A percentile compares a stretch with the other conserved stretches of the same genome.
phyloP scores from a whole-genome alignment of 2,329 filamentous ascomycete genomes.

The Elsinoe batatas region DNA sequence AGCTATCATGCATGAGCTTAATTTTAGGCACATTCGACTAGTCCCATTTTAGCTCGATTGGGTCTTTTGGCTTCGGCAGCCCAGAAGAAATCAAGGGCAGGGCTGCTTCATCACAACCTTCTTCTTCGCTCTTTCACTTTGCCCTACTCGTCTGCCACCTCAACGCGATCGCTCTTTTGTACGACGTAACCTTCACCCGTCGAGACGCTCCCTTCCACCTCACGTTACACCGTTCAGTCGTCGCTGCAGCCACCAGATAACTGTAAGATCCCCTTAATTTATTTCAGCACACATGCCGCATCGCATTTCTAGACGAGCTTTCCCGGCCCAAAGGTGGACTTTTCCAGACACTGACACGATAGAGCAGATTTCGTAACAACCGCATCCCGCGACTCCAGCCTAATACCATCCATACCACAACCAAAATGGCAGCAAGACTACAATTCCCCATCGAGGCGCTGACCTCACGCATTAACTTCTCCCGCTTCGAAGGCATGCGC shows the following conservation, averaged over 20 bases:
- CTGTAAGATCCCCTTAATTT: constrained; percentile 11
- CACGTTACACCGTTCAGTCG: constrained; percentile 9
- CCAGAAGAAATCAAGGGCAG: background rate
- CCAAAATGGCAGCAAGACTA: constrained; percentile 64
- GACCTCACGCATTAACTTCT: constrained; percentile 83
- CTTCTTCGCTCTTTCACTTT: background rate
- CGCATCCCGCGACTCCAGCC: background rate
- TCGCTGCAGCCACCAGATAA: constrained; percentile 12
- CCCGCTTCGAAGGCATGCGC: constrained; percentile 76
- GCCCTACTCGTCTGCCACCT: background rate
- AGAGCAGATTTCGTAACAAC: no score
- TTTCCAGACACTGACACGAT: background rate
- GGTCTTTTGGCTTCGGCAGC: background rate
- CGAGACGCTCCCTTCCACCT: constrained; percentile 4
- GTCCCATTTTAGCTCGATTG: background rate
- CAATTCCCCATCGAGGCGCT: constrained; percentile 86
- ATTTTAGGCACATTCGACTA: constrained; percentile 1
- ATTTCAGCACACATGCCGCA: background rate
- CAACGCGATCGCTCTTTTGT: background rate
- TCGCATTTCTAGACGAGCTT: background rate
- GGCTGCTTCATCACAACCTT: background rate
- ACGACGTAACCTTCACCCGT: background rate
- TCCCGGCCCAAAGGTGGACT: background rate
- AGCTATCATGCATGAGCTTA: background rate
- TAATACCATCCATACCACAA: background rate